phyloP scores from a whole-genome alignment of 805 yeast genomes.

The Suhomyces canberraensis region DNA sequence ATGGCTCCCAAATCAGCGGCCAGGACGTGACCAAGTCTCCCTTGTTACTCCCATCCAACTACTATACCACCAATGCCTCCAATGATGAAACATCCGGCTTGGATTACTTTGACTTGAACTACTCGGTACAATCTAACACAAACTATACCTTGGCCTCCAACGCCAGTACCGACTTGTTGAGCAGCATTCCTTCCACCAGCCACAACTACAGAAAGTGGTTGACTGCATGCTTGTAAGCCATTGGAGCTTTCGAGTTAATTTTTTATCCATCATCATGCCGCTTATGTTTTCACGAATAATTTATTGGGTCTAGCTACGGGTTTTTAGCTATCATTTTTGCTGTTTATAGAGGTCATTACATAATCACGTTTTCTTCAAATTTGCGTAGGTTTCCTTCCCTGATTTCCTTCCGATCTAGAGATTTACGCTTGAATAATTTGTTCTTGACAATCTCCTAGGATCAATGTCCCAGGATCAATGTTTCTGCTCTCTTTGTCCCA shows the following conservation, averaged over 20 bases:
- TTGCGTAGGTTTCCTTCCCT: too few relatives aligned
- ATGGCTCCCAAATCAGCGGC: neutral
- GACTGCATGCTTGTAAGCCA: conserved; percentile 27
- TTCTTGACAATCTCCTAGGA: too few relatives aligned
- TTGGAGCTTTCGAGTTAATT: too few relatives aligned
- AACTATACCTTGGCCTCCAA: conserved; percentile 12
- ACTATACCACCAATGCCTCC: conserved; percentile 7
- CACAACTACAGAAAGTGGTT: conserved; percentile 41
- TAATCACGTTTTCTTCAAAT: too few relatives aligned
- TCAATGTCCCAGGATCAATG: too few relatives aligned
- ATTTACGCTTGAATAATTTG: too few relatives aligned
- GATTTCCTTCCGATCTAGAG: too few relatives aligned
- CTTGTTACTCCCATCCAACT: conserved; percentile 17
- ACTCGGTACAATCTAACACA: conserved; percentile 22
- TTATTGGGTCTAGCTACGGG: conserved; percentile 6
- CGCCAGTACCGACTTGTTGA: conserved; percentile 7
- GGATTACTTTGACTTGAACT: conserved; percentile 33
- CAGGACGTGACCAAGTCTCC: conserved; percentile 20
- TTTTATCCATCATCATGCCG: conserved; percentile 1
- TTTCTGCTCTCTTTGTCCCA: too few relatives aligned
- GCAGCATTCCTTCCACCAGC: conserved; percentile 26
- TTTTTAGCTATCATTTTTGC: conserved; percentile 4
- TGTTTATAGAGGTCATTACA: conserved; percentile 6
- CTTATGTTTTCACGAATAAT: conserved; percentile 2
- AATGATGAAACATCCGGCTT: conserved; percentile 13